Evolutionary conservation across 1,284 basidiomycete genomes (phyloP).

Genomic region (Ustilago cynodontis): DNA sequence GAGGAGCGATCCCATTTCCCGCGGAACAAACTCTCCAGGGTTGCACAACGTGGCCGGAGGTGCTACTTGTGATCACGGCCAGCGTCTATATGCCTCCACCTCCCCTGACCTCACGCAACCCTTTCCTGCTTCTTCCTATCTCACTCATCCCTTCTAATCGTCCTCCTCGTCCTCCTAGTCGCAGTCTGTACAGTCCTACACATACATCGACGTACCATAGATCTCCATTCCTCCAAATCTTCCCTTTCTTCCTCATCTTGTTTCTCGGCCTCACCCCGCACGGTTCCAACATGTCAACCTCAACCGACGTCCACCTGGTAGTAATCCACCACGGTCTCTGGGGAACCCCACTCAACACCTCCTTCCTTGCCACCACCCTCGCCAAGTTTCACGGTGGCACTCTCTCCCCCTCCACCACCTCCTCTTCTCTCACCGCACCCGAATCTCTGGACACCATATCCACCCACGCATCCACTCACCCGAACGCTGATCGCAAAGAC

Average conservation of each 20-base stretch:
- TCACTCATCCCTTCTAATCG: background rate
- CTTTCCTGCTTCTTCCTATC: background rate
- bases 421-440: conserved; percentile 12
- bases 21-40: too few relatives aligned
- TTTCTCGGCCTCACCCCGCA: too few relatives aligned
- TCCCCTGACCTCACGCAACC: too few relatives aligned
- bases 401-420: conserved; percentile 16
- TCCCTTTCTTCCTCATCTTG: too few relatives aligned
- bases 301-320: conserved; percentile 74
- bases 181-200: background rate
- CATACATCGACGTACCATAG: too few relatives aligned
- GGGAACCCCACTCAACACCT: conserved; percentile 78
- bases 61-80: background rate
- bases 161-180: too few relatives aligned
- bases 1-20: too few relatives aligned
- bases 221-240: too few relatives aligned
- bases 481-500: conserved; percentile 17
- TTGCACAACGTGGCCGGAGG: background rate
- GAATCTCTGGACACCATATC: conserved; percentile 27
- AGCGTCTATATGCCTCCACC: too few relatives aligned
- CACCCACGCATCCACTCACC: conserved; percentile 15
- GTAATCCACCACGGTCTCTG: conserved; percentile 87
- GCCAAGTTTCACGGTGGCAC: conserved; percentile 64
- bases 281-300: background rate
- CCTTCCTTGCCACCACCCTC: conserved; percentile 72